These are phyloP conservation scores for Penicillium sp. DNA, from an alignment of 2,329 filamentous ascomycete genomes.

Conservation along the genomic window DNA sequence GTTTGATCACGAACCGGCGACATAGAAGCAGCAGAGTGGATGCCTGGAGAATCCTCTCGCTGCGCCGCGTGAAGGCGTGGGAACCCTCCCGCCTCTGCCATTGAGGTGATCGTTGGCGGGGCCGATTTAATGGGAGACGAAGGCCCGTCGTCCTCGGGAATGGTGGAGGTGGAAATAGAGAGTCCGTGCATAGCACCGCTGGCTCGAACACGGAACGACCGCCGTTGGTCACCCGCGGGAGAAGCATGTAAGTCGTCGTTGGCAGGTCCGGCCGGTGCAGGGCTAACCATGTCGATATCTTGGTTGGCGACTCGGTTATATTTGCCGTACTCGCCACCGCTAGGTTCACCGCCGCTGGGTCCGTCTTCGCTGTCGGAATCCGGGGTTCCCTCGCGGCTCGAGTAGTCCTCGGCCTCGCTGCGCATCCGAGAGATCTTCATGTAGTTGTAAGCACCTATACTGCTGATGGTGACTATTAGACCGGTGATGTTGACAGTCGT, in stretches of 20 bases:
- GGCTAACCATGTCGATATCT: slow-evolving; percentile 22
- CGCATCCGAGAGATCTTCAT: slow-evolving; percentile 92
- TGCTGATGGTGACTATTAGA: slow-evolving; percentile 79
- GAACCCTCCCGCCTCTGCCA: slow-evolving; percentile 26
- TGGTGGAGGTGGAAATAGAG: slow-evolving; percentile 30
- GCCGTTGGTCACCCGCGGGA: slow-evolving; percentile 25
- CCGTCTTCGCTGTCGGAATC: slow-evolving; percentile 31
- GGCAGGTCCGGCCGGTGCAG: slow-evolving; percentile 12
- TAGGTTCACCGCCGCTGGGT: slow-evolving; percentile 22
- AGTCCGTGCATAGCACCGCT: slow-evolving; percentile 33
- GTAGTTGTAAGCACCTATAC: slow-evolving; percentile 89
- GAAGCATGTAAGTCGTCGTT: slow-evolving; percentile 29
- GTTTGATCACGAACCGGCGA: slow-evolving; percentile 17
- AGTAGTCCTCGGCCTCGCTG: slow-evolving; percentile 59
- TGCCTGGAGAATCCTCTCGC: slow-evolving; percentile 30
- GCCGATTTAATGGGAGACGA: slow-evolving; percentile 31
- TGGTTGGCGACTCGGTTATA: slow-evolving; percentile 28
- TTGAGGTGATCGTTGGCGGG: slow-evolving; percentile 29
- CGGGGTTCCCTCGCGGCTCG: slow-evolving; percentile 24
- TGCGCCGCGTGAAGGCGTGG: slow-evolving; percentile 14
- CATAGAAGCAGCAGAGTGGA: slow-evolving; percentile 18
- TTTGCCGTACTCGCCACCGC: slow-evolving; percentile 22
- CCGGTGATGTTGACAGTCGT: slow-evolving; percentile 85
- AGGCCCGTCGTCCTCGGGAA: slow-evolving; percentile 28
- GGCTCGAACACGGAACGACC: slow-evolving; percentile 34